These are phyloP conservation scores for Aspergillus taichungensis DNA, from an alignment of 495 filamentous ascomycete genomes.

Conservation along the genomic window DNA sequence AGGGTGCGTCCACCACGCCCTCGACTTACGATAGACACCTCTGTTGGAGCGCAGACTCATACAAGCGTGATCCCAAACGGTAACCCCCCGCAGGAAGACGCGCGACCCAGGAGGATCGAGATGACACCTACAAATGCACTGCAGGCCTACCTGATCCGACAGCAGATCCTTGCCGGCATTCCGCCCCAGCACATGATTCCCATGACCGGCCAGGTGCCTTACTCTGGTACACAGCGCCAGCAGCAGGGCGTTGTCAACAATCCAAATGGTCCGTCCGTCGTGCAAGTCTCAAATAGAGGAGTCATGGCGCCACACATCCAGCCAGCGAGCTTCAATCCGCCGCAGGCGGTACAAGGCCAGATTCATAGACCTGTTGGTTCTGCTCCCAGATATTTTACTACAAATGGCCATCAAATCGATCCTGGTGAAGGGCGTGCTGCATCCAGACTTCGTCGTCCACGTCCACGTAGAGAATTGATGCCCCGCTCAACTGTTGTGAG, in stretches of 20 bases:
- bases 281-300: conserved; percentile 13
- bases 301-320: conserved; percentile 11
- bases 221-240: not conserved
- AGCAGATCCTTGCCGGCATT: conserved; percentile 25
- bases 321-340: conserved; percentile 13
- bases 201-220: conserved; percentile 1
- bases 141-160: conserved; percentile 23
- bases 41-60: not conserved
- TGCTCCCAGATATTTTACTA: not conserved
- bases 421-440: too few species aligned
- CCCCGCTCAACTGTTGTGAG: too few species aligned
- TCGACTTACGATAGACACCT: not conserved
- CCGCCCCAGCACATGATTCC: conserved; percentile 13
- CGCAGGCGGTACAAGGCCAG: not conserved
- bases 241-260: not conserved
- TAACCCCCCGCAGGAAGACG: too few species aligned
- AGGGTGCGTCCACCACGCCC: too few species aligned
- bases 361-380: not conserved
- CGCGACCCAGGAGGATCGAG: not conserved
- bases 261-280: conserved; percentile 3
- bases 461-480: too few species aligned
- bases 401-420: not conserved
- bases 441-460: too few species aligned
- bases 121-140: conserved; percentile 4
- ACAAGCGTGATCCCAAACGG: not conserved